A percentile compares a stretch with the other conserved stretches of the same genome.
Evolutionary conservation across 345 rosid genomes (phyloP).

Genomic region (thale cress (Arabidopsis thaliana)): DNA sequence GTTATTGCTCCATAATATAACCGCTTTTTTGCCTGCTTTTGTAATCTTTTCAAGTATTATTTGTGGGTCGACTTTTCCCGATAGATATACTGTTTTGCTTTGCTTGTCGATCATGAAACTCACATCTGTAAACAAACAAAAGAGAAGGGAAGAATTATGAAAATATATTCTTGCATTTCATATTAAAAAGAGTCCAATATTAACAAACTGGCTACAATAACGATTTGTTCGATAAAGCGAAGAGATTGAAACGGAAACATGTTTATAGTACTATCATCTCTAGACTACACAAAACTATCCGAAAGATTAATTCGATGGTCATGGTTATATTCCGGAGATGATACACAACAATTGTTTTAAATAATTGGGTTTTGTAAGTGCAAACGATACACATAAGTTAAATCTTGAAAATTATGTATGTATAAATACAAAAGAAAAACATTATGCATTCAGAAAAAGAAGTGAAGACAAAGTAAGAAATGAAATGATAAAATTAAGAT

Average conservation of each 20-base stretch:
- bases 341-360: neutral
- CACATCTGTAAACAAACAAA: slow-evolving; percentile 2
- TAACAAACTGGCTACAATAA: neutral
- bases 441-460: neutral
- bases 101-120: slow-evolving; percentile 9
- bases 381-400: neutral
- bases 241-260: too few relatives aligned
- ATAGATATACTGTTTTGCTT: slow-evolving; percentile 18
- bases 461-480: neutral
- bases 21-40: slow-evolving; percentile 18
- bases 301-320: too few relatives aligned
- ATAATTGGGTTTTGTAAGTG: neutral
- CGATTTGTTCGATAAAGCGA: too few relatives aligned
- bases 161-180: neutral
- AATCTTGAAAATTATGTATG: neutral
- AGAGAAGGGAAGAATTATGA: neutral
- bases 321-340: too few relatives aligned
- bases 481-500: neutral
- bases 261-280: too few relatives aligned
- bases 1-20: slow-evolving; percentile 5
- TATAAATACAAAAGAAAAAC: too few relatives aligned
- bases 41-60: slow-evolving; percentile 19
- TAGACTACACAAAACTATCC: too few relatives aligned
- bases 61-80: slow-evolving; percentile 26
- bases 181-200: neutral